These are phyloP conservation scores for Aegilops bicornis DNA, from an alignment of 176 grass and related monocot genomes.

Conservation along the genomic window DNA sequence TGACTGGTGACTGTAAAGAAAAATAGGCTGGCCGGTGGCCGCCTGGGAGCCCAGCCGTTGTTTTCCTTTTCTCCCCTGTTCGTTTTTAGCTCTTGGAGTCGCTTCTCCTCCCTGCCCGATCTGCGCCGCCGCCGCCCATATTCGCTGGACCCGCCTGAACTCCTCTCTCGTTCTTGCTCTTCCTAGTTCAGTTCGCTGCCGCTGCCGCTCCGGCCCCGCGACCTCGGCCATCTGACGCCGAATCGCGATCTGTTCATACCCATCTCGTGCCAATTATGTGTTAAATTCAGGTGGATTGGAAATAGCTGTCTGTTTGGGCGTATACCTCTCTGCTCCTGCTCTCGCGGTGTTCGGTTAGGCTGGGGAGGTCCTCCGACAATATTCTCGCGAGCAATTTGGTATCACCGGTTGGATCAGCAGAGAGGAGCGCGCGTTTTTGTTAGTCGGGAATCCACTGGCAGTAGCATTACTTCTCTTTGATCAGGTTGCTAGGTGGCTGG, in stretches of 20 bases:
- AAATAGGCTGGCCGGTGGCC: no score
- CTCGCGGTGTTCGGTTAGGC: not conserved
- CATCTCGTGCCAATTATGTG: not conserved
- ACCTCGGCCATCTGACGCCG: not conserved
- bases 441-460: not conserved
- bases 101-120: not conserved
- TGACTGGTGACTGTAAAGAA: no score
- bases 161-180: not conserved
- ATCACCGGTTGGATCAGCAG: not conserved
- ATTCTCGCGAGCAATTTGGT: slow-evolving; percentile 12
- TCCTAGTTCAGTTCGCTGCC: not conserved
- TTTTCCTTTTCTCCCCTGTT: not conserved
- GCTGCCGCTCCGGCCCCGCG: no score
- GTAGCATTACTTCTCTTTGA: not conserved
- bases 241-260: not conserved
- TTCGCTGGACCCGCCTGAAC: not conserved
- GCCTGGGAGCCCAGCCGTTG: no score
- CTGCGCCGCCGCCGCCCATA: not conserved
- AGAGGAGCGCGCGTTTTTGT: no score
- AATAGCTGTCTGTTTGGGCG: not conserved
- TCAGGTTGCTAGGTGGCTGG: slow-evolving; percentile 2
- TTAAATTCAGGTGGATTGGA: not conserved
- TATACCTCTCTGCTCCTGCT: not conserved
- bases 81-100: no score
- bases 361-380: not conserved